These are phyloP conservation scores for Cyanidiococcus yangmingshanensis DNA, from an alignment of 23 red algal species.

Conservation along the genomic window DNA sequence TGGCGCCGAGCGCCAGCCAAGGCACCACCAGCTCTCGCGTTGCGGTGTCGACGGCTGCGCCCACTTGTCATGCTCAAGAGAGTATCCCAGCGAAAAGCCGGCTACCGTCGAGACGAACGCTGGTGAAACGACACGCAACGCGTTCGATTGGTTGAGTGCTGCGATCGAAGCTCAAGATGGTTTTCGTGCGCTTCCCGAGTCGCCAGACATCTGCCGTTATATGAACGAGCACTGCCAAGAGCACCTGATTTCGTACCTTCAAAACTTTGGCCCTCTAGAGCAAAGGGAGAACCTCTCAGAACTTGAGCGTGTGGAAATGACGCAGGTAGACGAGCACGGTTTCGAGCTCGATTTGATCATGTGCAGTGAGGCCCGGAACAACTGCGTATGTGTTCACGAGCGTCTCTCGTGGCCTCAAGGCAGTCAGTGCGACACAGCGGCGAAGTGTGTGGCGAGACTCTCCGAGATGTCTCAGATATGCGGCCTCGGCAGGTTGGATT, in stretches of 20 bases:
- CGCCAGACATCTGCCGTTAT: neutral
- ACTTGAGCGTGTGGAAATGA: slow-evolving; percentile 14
- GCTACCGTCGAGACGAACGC: too few relatives aligned
- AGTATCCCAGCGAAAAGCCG: too few relatives aligned
- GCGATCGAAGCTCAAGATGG: neutral
- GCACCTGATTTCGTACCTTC: neutral
- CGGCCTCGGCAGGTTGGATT: neutral
- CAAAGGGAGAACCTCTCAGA: neutral
- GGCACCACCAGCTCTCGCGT: too few relatives aligned
- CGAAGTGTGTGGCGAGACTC: neutral
- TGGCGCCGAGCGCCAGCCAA: too few relatives aligned
- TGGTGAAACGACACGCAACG: neutral
- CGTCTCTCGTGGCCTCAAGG: neutral
- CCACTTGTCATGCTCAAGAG: too few relatives aligned
- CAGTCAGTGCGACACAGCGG: neutral
- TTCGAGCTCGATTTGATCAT: slow-evolving; percentile 13
- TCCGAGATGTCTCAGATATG: slow-evolving; percentile 2
- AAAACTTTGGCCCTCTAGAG: neutral
- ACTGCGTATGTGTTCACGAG: slow-evolving; percentile 17
- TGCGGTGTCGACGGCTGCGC: too few relatives aligned
- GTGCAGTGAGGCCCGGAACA: slow-evolving; percentile 15
- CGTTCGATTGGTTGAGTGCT: neutral
- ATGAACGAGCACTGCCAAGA: slow-evolving; percentile 5
- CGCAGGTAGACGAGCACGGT: slow-evolving; percentile 3
- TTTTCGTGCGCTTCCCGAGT: neutral